Evolutionary conservation across 345 rosid species (phyloP).

Genomic region (Diplotaxis tenuifolia): DNA sequence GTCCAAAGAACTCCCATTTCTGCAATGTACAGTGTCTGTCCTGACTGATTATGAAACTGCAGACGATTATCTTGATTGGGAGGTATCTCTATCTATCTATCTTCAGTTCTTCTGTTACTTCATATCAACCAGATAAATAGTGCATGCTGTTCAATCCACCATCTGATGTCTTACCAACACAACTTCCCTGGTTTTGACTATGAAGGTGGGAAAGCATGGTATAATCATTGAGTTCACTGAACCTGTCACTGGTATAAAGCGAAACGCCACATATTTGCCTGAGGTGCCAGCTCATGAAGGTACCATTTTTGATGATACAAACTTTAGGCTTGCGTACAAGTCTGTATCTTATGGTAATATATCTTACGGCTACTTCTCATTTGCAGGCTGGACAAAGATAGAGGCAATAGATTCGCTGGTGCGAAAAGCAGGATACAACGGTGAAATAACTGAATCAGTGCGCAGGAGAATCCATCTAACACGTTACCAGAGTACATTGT

Average conservation of each 20-base stretch:
- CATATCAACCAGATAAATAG: not conserved
- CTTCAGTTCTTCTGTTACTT: constrained; percentile 13
- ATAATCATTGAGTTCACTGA: constrained; percentile 86
- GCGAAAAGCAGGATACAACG: constrained; percentile 79
- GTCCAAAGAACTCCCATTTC: constrained; percentile 78
- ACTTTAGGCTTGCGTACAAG: not conserved
- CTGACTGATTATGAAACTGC: constrained; percentile 76
- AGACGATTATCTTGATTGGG: constrained; percentile 90
- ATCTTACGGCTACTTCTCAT: not conserved
- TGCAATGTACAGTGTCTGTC: constrained; percentile 94
- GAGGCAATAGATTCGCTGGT: constrained; percentile 91
- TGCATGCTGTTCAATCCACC: not conserved
- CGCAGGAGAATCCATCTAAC: constrained; percentile 69
- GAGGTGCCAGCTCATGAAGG: constrained; percentile 99
- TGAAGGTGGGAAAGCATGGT: constrained; percentile 91
- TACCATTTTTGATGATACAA: constrained; percentile 3
- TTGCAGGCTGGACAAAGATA: constrained; percentile 70
- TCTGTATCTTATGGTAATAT: too few species aligned
- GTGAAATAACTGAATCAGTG: constrained; percentile 60
- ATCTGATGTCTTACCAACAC: not conserved
- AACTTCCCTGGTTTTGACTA: not conserved
- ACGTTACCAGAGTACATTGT: constrained; percentile 89
- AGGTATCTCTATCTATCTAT: too few species aligned
- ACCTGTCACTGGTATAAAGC: constrained; percentile 57
- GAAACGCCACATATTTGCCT: constrained; percentile 93